Conservation (phyloP, 257 asterid genomes). For the Nemophila menziesii region DNA sequence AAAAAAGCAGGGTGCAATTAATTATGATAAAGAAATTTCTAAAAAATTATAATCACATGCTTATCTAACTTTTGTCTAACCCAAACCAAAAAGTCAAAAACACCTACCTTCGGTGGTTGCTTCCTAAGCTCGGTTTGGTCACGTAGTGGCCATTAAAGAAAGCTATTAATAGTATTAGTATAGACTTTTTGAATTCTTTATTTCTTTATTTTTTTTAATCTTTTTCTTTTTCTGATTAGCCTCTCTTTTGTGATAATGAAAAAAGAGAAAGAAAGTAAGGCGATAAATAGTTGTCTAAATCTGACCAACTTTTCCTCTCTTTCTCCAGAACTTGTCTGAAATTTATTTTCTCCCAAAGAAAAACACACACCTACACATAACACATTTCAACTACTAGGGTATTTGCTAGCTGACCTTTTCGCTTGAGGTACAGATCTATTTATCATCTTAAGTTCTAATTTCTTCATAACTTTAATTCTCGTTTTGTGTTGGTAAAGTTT, state of each 20-base stretch:
- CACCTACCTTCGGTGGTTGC: background rate
- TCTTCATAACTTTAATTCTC: slow-evolving; percentile 15
- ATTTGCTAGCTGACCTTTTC: slow-evolving; percentile 8
- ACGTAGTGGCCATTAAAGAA: slow-evolving; percentile 1
- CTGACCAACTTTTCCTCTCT: slow-evolving; percentile 19
- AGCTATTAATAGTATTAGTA: background rate
- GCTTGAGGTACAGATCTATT: slow-evolving; percentile 27
- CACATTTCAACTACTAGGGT: slow-evolving; percentile 7
- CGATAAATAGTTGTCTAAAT: no score
- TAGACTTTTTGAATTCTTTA: background rate
- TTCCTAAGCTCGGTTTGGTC: background rate
- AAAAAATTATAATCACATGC: no score
- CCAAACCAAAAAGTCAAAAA: background rate
- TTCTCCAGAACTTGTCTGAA: slow-evolving; percentile 6
- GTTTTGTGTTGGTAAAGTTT: slow-evolving; percentile 9
- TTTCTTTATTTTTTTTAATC: background rate
- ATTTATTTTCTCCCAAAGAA: slow-evolving; percentile 17
- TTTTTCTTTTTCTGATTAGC: no score
- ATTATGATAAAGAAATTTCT: no score
- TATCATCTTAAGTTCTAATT: slow-evolving; percentile 6
- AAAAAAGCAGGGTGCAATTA: no score
- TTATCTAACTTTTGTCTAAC: background rate
- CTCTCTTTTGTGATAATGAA: no score
- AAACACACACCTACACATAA: background rate
- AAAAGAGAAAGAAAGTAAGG: no score